Conservation (phyloP, 2,329 filamentous ascomycete genomes). For the Tolypocladium amazonense region DNA sequence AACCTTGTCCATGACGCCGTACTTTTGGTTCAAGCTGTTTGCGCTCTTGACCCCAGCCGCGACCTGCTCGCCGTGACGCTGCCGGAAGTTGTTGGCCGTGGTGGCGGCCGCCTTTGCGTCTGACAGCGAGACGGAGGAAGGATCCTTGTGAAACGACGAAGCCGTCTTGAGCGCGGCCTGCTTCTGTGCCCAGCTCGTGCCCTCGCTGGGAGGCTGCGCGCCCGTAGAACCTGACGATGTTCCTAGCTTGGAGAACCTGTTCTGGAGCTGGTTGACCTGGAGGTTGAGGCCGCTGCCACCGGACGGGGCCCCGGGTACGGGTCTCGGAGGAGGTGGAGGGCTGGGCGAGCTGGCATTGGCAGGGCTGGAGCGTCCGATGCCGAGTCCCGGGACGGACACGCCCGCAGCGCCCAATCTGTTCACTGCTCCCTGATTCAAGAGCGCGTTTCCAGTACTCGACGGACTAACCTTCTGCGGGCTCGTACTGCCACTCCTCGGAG, state of each 20-base stretch:
- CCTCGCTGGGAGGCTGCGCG: conserved; percentile 24
- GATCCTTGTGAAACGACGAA: conserved; percentile 47
- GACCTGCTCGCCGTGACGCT: conserved; percentile 59
- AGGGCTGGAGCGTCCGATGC: conserved; percentile 45
- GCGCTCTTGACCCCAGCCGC: conserved; percentile 47
- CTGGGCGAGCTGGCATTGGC: conserved; percentile 15
- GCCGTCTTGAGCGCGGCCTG: conserved; percentile 54
- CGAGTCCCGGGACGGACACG: conserved; percentile 66
- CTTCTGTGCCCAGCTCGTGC: conserved; percentile 55
- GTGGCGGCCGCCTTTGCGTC: conserved; percentile 48
- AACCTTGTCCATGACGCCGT: conserved; percentile 36
- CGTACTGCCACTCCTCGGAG: conserved; percentile 4
- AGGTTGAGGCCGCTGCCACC: conserved; percentile 8
- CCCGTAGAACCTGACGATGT: conserved; percentile 17
- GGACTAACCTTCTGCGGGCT: not conserved
- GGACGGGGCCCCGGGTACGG: conserved; percentile 9
- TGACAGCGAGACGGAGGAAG: conserved; percentile 47
- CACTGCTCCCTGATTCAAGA: conserved; percentile 46
- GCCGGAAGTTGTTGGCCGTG: conserved; percentile 58
- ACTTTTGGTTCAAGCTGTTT: conserved; percentile 49
- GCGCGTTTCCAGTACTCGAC: conserved; percentile 6
- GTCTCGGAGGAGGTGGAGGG: conserved; percentile 15
- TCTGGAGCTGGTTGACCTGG: conserved; percentile 57
- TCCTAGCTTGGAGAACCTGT: conserved; percentile 49
- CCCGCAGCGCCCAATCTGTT: conserved; percentile 61